phyloP scores from a whole-genome alignment of 768 basidiomycete genomes.

The Piloderma croceum region DNA sequence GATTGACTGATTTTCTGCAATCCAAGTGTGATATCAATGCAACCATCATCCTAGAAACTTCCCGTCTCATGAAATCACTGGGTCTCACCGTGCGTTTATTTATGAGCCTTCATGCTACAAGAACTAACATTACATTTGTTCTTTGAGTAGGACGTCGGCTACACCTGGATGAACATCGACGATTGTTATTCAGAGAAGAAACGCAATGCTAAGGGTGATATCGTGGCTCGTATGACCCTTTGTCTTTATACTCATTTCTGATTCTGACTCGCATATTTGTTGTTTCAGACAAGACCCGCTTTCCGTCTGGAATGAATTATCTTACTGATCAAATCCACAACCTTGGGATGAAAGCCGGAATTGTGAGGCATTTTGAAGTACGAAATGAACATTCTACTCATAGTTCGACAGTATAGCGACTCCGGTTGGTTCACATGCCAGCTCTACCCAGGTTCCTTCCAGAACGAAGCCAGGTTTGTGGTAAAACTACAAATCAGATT shows the following conservation, averaged over 20 bases:
- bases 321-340: conserved; percentile 51
- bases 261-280: not conserved
- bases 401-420: conserved; percentile 49
- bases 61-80: conserved; percentile 44
- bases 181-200: conserved; percentile 62
- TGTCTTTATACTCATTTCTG: not conserved
- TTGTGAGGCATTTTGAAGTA: conserved; percentile 34
- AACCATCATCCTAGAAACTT: conserved; percentile 42
- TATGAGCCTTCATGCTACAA: no score
- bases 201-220: conserved; percentile 44
- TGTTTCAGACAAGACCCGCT: conserved; percentile 39
- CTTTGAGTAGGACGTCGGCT: conserved; percentile 53
- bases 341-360: conserved; percentile 56
- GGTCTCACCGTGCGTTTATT: conserved; percentile 43
- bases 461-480: conserved; percentile 49
- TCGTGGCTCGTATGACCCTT: conserved; percentile 46
- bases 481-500: not conserved
- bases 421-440: conserved; percentile 67
- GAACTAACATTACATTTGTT: no score
- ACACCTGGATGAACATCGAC: conserved; percentile 55
- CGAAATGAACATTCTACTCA: not conserved
- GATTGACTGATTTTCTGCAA: not conserved
- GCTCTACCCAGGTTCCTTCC: conserved; percentile 58
- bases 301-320: conserved; percentile 53
- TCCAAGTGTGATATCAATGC: conserved; percentile 60